phyloP scores from a whole-genome alignment of 352 stramenopile genomes.

The Phytophthora brassicae region DNA sequence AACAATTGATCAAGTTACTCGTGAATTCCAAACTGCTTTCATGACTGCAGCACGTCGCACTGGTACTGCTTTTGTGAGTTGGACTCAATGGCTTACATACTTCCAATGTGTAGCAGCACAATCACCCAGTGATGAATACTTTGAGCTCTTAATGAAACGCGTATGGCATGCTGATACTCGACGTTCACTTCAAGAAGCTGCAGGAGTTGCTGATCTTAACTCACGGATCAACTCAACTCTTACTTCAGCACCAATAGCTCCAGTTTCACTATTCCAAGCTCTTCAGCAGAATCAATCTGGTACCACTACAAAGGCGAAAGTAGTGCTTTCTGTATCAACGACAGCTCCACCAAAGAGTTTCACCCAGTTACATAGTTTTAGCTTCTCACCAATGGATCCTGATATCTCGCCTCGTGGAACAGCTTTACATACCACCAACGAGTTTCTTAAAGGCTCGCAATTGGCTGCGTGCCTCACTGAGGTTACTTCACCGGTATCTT shows the following conservation, averaged over 20 bases:
- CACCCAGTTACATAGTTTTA: conserved; percentile 11
- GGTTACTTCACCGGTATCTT: conserved; percentile 30
- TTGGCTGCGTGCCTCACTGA: conserved; percentile 67
- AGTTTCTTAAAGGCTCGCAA: conserved; percentile 72
- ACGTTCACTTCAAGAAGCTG: conserved; percentile 40
- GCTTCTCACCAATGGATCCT: conserved; percentile 11
- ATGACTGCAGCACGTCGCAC: conserved; percentile 34
- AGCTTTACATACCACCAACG: conserved; percentile 41
- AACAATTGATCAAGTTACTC: conserved; percentile 48
- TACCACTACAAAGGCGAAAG: conserved; percentile 21
- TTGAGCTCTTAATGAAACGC: conserved; percentile 70
- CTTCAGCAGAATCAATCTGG: conserved; percentile 46
- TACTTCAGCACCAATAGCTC: conserved; percentile 4
- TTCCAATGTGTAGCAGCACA: conserved; percentile 76
- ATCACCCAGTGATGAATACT: conserved; percentile 74
- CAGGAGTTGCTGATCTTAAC: conserved; percentile 12
- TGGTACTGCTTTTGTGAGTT: conserved; percentile 55
- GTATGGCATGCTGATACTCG: conserved; percentile 59
- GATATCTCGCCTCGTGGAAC: conserved; percentile 42
- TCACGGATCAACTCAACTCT: conserved; percentile 8
- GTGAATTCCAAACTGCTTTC: conserved; percentile 63
- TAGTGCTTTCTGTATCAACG: conserved; percentile 37
- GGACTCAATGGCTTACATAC: conserved; percentile 73
- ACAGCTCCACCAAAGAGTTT: conserved; percentile 27
- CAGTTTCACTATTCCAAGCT: conserved; percentile 57